Percentiles rank a stretch among this genome's conserved stretches.
Evolutionary conservation across 2,329 filamentous ascomycete genomes (phyloP).

Genomic region (Hypoxylon sp.): DNA sequence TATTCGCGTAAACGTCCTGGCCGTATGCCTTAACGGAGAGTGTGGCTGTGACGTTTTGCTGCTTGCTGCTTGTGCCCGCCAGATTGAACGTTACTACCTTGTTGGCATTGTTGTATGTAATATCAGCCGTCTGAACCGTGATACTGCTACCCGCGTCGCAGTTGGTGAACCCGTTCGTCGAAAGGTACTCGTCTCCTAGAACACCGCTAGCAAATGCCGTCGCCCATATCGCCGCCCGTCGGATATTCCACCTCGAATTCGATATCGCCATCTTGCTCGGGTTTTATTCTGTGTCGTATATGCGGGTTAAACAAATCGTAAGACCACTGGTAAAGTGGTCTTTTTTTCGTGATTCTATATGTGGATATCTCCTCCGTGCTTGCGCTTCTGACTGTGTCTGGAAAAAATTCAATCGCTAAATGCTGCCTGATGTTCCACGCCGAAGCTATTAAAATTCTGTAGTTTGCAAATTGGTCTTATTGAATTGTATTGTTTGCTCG

Average conservation of each 20-base stretch:
- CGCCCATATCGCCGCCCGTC: slow-evolving; percentile 47
- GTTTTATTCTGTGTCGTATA: slow-evolving; percentile 20
- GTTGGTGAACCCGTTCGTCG: slow-evolving; percentile 80
- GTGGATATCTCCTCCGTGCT: slow-evolving; percentile 6
- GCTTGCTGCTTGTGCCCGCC: slow-evolving; percentile 74
- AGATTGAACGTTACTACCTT: slow-evolving; percentile 83
- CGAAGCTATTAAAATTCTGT: no score
- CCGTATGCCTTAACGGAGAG: slow-evolving; percentile 87
- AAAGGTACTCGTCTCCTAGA: slow-evolving; percentile 74
- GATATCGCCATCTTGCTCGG: slow-evolving; percentile 42
- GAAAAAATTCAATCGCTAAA: slow-evolving; percentile 39
- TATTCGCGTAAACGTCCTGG: slow-evolving; percentile 76
- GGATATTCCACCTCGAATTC: slow-evolving; percentile 42
- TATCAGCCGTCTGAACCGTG: slow-evolving; percentile 75
- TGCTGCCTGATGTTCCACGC: slow-evolving; percentile 32
- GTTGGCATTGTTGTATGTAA: slow-evolving; percentile 79
- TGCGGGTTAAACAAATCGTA: slow-evolving; percentile 30
- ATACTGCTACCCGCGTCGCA: slow-evolving; percentile 71
- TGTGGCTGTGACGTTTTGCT: slow-evolving; percentile 81
- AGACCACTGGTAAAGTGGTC: slow-evolving; percentile 18
- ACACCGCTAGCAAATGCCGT: slow-evolving; percentile 56
- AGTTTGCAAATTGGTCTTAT: slow-evolving; percentile 29
- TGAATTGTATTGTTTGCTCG: slow-evolving; percentile 28
- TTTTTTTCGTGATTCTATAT: slow-evolving; percentile 26
- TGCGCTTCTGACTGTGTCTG: slow-evolving; percentile 16